These are phyloP conservation scores for Populus hybrid DNA, from an alignment of 441 rosid genomes.

Conservation along the genomic window DNA sequence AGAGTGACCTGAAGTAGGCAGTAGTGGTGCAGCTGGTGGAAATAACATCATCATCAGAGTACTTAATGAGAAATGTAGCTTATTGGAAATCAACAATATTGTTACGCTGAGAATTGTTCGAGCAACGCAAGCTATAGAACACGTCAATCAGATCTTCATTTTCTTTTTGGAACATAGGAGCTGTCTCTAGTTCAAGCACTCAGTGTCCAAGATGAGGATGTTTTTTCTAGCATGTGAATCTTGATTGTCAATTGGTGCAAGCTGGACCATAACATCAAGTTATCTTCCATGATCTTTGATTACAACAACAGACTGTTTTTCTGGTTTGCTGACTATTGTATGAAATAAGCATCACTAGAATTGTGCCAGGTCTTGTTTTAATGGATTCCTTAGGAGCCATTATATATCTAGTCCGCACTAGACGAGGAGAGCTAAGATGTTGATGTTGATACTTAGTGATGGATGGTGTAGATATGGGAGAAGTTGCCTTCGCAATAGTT, in stretches of 20 bases:
- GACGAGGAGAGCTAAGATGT: neutral
- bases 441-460: neutral
- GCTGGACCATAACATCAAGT: neutral
- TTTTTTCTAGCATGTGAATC: neutral
- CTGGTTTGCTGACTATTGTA: slow-evolving; percentile 4
- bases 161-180: neutral
- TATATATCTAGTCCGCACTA: neutral
- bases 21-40: neutral
- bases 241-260: neutral
- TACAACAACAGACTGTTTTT: neutral
- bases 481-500: neutral
- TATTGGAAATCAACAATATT: neutral
- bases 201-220: neutral
- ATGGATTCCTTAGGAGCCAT: neutral
- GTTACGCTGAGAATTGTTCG: neutral
- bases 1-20: neutral
- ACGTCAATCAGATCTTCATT: neutral
- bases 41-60: neutral
- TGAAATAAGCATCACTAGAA: slow-evolving; percentile 21
- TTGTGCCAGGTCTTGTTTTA: slow-evolving; percentile 36
- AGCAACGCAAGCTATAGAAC: neutral
- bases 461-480: neutral
- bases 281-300: neutral
- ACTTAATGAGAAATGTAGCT: neutral
- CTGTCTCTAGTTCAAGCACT: neutral